phyloP scores from a whole-genome alignment of 148 eudicot species.

The Chenopodium quinoa region DNA sequence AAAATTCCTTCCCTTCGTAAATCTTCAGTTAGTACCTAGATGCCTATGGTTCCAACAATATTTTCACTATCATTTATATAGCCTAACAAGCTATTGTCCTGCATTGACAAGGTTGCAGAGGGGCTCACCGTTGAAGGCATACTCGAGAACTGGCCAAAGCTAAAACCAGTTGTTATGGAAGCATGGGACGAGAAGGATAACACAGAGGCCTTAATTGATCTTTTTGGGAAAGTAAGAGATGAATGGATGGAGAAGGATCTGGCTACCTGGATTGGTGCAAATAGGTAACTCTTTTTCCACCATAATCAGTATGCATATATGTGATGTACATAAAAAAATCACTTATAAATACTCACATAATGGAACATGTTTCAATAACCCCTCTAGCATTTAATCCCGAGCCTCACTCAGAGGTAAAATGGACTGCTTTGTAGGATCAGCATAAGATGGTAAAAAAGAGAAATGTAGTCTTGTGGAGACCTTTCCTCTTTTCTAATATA shows the following conservation, averaged over 20 bases:
- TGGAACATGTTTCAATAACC: not conserved
- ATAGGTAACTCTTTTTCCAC: conserved; percentile 54
- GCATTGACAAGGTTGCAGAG: conserved; percentile 61
- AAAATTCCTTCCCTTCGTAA: conserved; percentile 63
- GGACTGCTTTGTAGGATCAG: not conserved
- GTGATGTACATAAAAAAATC: not conserved
- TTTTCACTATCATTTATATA: not conserved
- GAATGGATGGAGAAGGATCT: conserved; percentile 92
- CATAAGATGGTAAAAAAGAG: not conserved
- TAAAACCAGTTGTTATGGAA: conserved; percentile 74
- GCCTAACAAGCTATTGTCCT: not conserved
- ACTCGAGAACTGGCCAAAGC: conserved; percentile 73
- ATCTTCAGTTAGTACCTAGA: conserved; percentile 63
- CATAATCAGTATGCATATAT: not conserved
- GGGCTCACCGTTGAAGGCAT: conserved; percentile 77
- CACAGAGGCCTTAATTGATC: conserved; percentile 63
- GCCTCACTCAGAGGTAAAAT: not conserved
- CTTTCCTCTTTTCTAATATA: not conserved
- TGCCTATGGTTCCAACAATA: not conserved
- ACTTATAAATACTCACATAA: not conserved
- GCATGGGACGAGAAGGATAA: conserved; percentile 84
- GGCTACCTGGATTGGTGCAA: conserved; percentile 91
- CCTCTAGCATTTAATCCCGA: not conserved
- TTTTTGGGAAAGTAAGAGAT: conserved; percentile 86
- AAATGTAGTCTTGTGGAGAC: not conserved